A percentile compares a stretch with the other conserved stretches of the same genome.
Conservation (phyloP, 2,329 filamentous ascomycete genomes). For the Exophiala sp. region DNA sequence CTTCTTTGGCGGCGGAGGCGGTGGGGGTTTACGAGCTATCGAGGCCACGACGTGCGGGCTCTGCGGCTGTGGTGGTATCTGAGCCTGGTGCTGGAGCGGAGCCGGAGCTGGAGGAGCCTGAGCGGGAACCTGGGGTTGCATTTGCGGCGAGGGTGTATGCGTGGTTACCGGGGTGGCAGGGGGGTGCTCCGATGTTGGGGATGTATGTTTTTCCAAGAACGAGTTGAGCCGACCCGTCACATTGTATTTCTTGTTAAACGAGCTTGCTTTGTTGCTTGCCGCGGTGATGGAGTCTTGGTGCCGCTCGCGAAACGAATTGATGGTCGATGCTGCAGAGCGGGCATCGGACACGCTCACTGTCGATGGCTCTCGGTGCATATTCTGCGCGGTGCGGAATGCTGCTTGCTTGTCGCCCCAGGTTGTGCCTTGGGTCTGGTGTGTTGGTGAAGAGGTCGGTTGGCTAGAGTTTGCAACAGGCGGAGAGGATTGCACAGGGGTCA, state of each 20-base stretch:
- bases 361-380: slow-evolving; percentile 56
- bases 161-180: no score
- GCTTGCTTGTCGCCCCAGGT: slow-evolving; percentile 57
- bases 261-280: slow-evolving; percentile 53
- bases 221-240: slow-evolving; percentile 46
- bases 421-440: slow-evolving; percentile 31
- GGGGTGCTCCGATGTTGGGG: slow-evolving; percentile 31
- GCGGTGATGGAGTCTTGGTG: slow-evolving; percentile 62
- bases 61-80: slow-evolving; percentile 24
- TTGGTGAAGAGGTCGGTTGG: not conserved
- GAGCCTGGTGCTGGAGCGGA: no score
- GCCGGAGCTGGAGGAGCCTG: slow-evolving; percentile 3
- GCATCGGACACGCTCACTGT: slow-evolving; percentile 57
- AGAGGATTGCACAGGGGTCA: slow-evolving; percentile 7
- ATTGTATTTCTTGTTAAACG: slow-evolving; percentile 58
- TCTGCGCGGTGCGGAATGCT: slow-evolving; percentile 55
- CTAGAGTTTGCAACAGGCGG: not conserved
- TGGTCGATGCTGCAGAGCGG: slow-evolving; percentile 53
- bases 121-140: not conserved
- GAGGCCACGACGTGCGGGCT: slow-evolving; percentile 30
- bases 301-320: slow-evolving; percentile 60
- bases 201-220: slow-evolving; percentile 40
- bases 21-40: slow-evolving; percentile 45
- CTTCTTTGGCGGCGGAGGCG: slow-evolving; percentile 56
- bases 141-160: not conserved